These are phyloP conservation scores for Colletotrichum sp. DNA, from an alignment of 2,329 filamentous ascomycete species.

Conservation along the genomic window DNA sequence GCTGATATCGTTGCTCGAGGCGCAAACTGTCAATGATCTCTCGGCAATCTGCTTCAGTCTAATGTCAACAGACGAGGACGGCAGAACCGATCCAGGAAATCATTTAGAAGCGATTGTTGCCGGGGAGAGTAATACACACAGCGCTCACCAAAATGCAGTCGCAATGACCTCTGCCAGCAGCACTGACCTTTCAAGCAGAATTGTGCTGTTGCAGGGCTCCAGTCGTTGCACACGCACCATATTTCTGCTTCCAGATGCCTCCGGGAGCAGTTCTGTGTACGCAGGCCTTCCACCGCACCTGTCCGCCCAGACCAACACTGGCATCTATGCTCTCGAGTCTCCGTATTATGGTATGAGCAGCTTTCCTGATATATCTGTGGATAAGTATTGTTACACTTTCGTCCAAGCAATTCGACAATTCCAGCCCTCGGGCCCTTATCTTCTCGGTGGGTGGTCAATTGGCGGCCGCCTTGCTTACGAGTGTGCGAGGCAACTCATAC, in stretches of 20 bases:
- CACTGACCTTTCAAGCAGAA: background rate
- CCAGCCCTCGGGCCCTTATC: background rate
- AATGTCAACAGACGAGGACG: accelerated
- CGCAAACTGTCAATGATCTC: background rate
- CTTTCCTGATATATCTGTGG: background rate
- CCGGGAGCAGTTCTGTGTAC: background rate
- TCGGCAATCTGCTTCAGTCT: background rate
- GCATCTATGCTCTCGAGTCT: background rate
- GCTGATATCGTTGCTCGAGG: background rate
- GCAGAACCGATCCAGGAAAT: background rate
- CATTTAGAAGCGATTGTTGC: background rate
- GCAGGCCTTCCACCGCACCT: background rate
- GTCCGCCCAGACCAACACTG: background rate
- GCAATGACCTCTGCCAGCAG: background rate
- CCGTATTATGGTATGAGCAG: background rate
- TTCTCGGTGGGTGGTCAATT: background rate
- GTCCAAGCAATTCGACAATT: background rate
- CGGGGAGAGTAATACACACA: background rate
- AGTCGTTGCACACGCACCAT: background rate
- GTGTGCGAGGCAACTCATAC: background rate
- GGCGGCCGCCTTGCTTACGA: background rate
- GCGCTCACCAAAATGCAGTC: background rate
- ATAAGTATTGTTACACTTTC: background rate
- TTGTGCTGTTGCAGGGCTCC: background rate
- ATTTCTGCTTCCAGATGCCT: background rate